Conservation (phyloP, 1,284 basidiomycete genomes). For the Melampsora larici-populina region DNA sequence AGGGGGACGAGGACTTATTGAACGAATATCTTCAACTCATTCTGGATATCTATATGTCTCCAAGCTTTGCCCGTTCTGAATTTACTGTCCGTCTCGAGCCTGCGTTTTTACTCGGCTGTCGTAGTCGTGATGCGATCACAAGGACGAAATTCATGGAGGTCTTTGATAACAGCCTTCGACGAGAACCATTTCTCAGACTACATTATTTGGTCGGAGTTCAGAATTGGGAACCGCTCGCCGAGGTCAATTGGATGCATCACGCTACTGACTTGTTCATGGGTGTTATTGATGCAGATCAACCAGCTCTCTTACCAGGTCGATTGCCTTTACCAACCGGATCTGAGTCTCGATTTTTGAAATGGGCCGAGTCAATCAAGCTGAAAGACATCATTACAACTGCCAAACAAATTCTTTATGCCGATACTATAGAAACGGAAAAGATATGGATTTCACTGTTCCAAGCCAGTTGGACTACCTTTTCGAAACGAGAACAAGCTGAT, state of each 20-base stretch:
- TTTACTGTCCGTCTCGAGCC: constrained; percentile 89
- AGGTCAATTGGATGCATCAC: constrained; percentile 92
- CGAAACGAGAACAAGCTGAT: constrained; percentile 81
- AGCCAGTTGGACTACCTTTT: constrained; percentile 80
- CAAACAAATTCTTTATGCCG: constrained; percentile 78
- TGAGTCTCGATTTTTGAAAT: constrained; percentile 26
- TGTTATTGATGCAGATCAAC: constrained; percentile 67
- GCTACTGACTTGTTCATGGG: constrained; percentile 86
- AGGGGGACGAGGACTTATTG: constrained; percentile 69
- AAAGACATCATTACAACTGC: constrained; percentile 70
- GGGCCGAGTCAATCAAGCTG: constrained; percentile 53
- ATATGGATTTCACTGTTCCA: constrained; percentile 89
- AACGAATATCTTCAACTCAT: constrained; percentile 84
- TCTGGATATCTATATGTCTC: constrained; percentile 89
- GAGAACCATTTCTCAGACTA: constrained; percentile 74
- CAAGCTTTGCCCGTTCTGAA: constrained; percentile 80
- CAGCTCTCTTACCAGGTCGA: constrained; percentile 47
- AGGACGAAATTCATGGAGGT: constrained; percentile 86
- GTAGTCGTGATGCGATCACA: constrained; percentile 73
- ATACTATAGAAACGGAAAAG: constrained; percentile 72
- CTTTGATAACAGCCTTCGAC: constrained; percentile 82
- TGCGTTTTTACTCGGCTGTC: constrained; percentile 87
- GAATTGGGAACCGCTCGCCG: constrained; percentile 89
- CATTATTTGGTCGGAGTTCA: constrained; percentile 90
- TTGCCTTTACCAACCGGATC: constrained; percentile 45